A percentile compares a stretch with the other conserved stretches of the same genome.
phyloP scores from a whole-genome alignment of 78 protist genomes.

The slime mould (Dictyostelium discoideum) region dicty_2.7 NC_007089.4:4864001-4864500 shows the following conservation, averaged over 20 bases:
- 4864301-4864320: neutral
- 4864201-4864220: neutral
- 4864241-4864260: neutral
- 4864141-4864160: neutral
- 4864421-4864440: neutral
- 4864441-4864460: neutral
- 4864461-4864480: neutral
- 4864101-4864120: neutral
- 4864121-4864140: neutral
- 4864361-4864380: neutral
- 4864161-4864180: constrained; percentile 4
- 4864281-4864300: neutral
- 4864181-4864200: constrained; percentile 19
- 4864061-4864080: neutral
- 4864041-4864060: neutral
- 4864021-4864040: neutral
- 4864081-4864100: neutral
- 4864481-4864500: neutral
- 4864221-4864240: neutral
- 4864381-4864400: neutral
- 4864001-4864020: constrained; percentile 1
- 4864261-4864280: constrained; percentile 29
- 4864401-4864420: neutral
- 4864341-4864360: neutral
- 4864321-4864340: neutral